A percentile compares a stretch with the other conserved stretches of the same genome.
phyloP scores from a whole-genome alignment of 306 rosid genomes.

The Corylus americana region DNA sequence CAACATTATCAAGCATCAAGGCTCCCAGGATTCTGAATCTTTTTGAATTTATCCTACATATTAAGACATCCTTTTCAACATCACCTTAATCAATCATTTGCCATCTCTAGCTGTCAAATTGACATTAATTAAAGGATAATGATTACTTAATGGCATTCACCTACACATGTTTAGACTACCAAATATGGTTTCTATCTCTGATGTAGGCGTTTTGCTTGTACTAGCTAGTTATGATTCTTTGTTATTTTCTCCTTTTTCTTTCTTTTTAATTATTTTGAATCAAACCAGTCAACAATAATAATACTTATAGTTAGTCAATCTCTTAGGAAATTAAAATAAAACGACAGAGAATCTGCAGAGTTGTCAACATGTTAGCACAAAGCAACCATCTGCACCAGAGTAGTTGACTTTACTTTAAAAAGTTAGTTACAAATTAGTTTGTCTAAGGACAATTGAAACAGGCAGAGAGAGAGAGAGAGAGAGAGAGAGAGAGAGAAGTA shows the following conservation, averaged over 20 bases:
- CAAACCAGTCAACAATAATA: neutral
- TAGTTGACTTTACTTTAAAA: neutral
- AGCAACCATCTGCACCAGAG: constrained; percentile 12
- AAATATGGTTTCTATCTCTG: neutral
- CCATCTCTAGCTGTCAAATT: neutral
- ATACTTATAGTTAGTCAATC: neutral
- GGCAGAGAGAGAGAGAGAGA: neutral
- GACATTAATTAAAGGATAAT: neutral
- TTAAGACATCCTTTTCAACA: neutral
- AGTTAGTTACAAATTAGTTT: neutral
- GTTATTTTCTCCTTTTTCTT: neutral
- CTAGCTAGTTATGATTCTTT: neutral
- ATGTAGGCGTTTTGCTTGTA: neutral
- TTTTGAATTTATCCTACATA: neutral
- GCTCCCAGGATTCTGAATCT: neutral
- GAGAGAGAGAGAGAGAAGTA: too few relatives aligned
- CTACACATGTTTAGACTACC: neutral
- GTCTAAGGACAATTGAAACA: neutral
- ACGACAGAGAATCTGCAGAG: constrained; percentile 11
- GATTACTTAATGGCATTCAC: neutral
- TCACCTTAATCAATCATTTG: neutral
- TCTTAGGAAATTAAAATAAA: neutral
- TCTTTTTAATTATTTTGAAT: neutral
- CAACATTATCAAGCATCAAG: neutral
- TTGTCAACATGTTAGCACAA: constrained; percentile 18